These are phyloP conservation scores for Secale cereale DNA, from an alignment of 176 grass and related monocot genomes.

Conservation along the genomic window DNA sequence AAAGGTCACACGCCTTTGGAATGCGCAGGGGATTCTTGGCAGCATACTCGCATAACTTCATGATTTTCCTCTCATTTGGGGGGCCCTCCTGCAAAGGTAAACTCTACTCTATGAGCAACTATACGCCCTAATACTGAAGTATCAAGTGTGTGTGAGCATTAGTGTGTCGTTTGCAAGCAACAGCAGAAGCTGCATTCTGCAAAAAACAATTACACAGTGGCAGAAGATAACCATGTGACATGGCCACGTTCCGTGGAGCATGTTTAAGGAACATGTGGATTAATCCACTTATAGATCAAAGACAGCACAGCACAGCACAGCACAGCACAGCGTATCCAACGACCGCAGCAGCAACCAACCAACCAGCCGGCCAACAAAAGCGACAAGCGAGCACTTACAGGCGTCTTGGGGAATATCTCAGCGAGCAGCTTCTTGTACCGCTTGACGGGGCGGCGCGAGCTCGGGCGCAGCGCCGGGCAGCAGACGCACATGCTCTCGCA, in stretches of 20 bases:
- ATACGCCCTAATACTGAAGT: not conserved
- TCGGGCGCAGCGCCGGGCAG: slow-evolving; percentile 90
- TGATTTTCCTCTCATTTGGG: slow-evolving; percentile 91
- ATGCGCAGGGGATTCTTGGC: slow-evolving; percentile 91
- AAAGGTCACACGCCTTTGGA: slow-evolving; percentile 60
- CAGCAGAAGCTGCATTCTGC: slow-evolving; percentile 4
- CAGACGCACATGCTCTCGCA: slow-evolving; percentile 97
- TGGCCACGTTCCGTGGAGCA: not conserved
- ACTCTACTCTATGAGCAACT: not conserved
- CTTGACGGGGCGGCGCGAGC: slow-evolving; percentile 90
- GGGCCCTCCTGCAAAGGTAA: slow-evolving; percentile 56
- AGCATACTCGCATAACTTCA: slow-evolving; percentile 97
- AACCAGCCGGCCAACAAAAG: not conserved
- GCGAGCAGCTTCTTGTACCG: slow-evolving; percentile 98
- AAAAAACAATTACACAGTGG: not conserved
- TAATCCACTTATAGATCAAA: slow-evolving; percentile 15
- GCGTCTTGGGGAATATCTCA: slow-evolving; percentile 89
- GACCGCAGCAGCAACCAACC: not conserved
- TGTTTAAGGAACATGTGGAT: not conserved
- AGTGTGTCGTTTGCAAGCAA: not conserved
- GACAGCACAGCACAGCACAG: not conserved
- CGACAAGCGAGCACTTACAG: slow-evolving; percentile 39
- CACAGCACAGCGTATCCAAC: not conserved
- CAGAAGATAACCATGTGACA: slow-evolving; percentile 12
- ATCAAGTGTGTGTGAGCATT: not conserved